These are phyloP conservation scores for Tetrahymena thermophila DNA, from an alignment of 73 alveolate genomes.

Conservation along the genomic window DNA sequence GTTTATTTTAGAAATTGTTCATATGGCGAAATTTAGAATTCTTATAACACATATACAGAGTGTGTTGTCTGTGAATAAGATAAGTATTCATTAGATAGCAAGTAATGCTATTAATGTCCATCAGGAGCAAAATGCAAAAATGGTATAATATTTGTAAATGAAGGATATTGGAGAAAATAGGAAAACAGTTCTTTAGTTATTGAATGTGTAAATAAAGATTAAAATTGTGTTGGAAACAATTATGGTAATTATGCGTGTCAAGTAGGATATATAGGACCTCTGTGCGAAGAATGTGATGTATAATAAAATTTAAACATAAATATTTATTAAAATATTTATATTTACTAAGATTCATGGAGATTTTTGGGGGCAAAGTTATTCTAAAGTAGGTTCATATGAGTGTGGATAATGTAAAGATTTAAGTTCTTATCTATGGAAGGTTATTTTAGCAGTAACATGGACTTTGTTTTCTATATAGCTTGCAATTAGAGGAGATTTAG, in stretches of 20 bases:
- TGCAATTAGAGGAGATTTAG: conserved; percentile 3
- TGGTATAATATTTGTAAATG: conserved; percentile 4
- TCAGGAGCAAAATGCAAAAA: conserved; percentile 33
- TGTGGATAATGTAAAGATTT: conserved; percentile 8
- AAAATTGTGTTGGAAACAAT: conserved; percentile 14
- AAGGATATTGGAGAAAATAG: conserved; percentile 52
- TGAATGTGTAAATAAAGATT: not conserved
- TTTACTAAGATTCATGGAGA: not conserved
- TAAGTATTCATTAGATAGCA: not conserved
- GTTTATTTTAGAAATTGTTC: not conserved
- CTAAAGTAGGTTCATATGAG: not conserved
- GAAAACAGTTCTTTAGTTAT: conserved; percentile 22
- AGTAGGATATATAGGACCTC: conserved; percentile 21
- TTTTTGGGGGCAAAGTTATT: not conserved
- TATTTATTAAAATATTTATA: not conserved
- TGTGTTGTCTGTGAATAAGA: conserved; percentile 35
- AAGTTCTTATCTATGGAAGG: not conserved
- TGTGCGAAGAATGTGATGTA: conserved; percentile 35
- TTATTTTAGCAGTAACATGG: not conserved
- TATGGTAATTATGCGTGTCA: not conserved
- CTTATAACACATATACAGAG: not conserved
- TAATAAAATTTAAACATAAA: not conserved
- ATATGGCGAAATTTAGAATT: not conserved
- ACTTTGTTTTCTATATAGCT: conserved; percentile 12
- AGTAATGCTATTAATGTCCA: conserved; percentile 20